Percentiles rank a stretch among this genome's conserved stretches.
These are phyloP conservation scores for Nannochloropsis salina DNA, from an alignment of 108 stramenopile species.

Conservation along the genomic window DNA sequence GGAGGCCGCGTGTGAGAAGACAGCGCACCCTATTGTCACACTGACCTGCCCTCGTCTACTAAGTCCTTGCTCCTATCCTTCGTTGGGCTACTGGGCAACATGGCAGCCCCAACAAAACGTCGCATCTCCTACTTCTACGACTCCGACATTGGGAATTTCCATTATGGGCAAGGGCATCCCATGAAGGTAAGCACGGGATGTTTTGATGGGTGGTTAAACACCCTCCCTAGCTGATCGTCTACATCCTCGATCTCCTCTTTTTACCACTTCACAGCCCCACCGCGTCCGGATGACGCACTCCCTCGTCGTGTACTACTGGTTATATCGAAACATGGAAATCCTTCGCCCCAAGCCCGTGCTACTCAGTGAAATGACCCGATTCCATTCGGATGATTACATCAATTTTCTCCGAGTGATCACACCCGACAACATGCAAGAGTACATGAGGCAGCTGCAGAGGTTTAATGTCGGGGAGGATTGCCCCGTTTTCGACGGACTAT, in stretches of 20 bases:
- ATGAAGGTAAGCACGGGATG: slow-evolving; percentile 63
- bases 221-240: slow-evolving; percentile 18
- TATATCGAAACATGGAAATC: slow-evolving; percentile 95
- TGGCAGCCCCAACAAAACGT: slow-evolving; percentile 48
- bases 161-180: slow-evolving; percentile 88
- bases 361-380: slow-evolving; percentile 89
- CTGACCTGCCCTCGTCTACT: too few relatives aligned
- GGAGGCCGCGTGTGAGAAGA: too few relatives aligned
- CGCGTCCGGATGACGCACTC: slow-evolving; percentile 99
- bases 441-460: slow-evolving; percentile 58
- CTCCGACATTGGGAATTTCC: slow-evolving; percentile 92
- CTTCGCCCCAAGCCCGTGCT: slow-evolving; percentile 86
- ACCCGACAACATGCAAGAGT: slow-evolving; percentile 88
- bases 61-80: neutral
- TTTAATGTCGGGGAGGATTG: slow-evolving; percentile 99
- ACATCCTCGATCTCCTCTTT: neutral
- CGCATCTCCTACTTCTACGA: slow-evolving; percentile 89
- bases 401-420: slow-evolving; percentile 94
- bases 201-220: neutral
- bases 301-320: slow-evolving; percentile 94
- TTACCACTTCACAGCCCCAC: slow-evolving; percentile 63
- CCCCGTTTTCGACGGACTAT: slow-evolving; percentile 97
- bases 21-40: too few relatives aligned
- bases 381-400: slow-evolving; percentile 98
- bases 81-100: neutral